Conservation (phyloP, 1,284 basidiomycete species). For the Heliocybe sulcata region DNA sequence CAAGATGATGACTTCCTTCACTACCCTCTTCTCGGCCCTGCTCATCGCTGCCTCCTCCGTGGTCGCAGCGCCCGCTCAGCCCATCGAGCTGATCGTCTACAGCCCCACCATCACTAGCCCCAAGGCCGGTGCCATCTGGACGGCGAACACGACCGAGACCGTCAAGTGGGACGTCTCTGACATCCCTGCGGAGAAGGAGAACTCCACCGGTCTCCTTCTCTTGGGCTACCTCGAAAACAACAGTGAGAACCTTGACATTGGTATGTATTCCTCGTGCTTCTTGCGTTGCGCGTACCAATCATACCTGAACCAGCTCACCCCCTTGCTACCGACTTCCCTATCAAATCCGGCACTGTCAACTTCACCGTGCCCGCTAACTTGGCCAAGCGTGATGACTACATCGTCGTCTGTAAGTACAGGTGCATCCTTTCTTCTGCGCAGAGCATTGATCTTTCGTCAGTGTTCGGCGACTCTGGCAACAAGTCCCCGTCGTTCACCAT, state of each 20-base stretch:
- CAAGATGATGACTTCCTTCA: conserved; percentile 8
- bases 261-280: conserved; percentile 20
- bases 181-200: conserved; percentile 22
- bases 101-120: conserved; percentile 20
- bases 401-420: conserved; percentile 29
- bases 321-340: conserved; percentile 26
- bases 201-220: conserved; percentile 24
- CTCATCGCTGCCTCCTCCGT: conserved; percentile 15
- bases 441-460: conserved; percentile 11
- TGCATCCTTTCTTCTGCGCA: background rate
- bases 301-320: conserved; percentile 22
- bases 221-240: conserved; percentile 24
- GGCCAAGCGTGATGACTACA: conserved; percentile 21
- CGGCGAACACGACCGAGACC: conserved; percentile 23
- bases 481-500: conserved; percentile 25
- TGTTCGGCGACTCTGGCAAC: conserved; percentile 31
- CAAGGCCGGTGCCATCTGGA: conserved; percentile 26
- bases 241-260: conserved; percentile 33
- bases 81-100: conserved; percentile 31
- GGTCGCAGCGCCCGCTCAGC: conserved; percentile 16
- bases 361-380: conserved; percentile 26
- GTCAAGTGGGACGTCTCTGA: conserved; percentile 34
- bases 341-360: conserved; percentile 21
- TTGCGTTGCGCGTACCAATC: background rate
- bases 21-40: conserved; percentile 16